Percentiles rank a stretch among this genome's conserved stretches.
These are phyloP conservation scores for Blastosporella zonata DNA, from an alignment of 1,284 basidiomycete species.

Conservation along the genomic window DNA sequence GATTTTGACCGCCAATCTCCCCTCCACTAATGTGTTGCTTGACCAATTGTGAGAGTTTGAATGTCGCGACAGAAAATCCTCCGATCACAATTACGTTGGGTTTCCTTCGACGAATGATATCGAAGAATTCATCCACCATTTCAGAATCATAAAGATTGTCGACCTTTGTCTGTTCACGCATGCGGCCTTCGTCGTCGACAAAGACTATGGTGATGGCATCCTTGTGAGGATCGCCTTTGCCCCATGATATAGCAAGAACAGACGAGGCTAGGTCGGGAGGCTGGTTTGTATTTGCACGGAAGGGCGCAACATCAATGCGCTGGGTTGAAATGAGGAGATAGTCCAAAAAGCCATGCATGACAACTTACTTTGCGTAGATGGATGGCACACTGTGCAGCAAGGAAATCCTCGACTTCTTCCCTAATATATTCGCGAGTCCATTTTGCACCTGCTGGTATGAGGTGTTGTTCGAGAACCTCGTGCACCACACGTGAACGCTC, in stretches of 20 bases:
- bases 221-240: conserved; percentile 88
- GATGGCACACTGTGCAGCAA: conserved; percentile 67
- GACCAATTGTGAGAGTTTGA: conserved; percentile 65
- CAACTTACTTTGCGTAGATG: conserved; percentile 68
- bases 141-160: conserved; percentile 82
- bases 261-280: conserved; percentile 70
- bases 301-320: conserved; percentile 78
- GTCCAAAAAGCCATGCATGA: conserved; percentile 1
- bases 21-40: conserved; percentile 48
- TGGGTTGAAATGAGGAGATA: conserved; percentile 29
- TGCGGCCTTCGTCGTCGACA: conserved; percentile 84
- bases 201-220: conserved; percentile 87
- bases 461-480: conserved; percentile 74
- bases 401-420: conserved; percentile 86
- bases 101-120: conserved; percentile 76
- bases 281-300: conserved; percentile 56
- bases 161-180: conserved; percentile 85
- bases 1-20: conserved; percentile 30
- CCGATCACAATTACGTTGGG: conserved; percentile 91
- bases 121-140: conserved; percentile 70
- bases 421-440: conserved; percentile 91
- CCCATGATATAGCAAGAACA: conserved; percentile 93
- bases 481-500: conserved; percentile 79
- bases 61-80: conserved; percentile 83
- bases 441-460: conserved; percentile 79